Percentiles rank a stretch among this genome's conserved stretches.
These are phyloP conservation scores for Pterulicium gracile DNA, from an alignment of 1,284 basidiomycete species.

Conservation along the genomic window DNA sequence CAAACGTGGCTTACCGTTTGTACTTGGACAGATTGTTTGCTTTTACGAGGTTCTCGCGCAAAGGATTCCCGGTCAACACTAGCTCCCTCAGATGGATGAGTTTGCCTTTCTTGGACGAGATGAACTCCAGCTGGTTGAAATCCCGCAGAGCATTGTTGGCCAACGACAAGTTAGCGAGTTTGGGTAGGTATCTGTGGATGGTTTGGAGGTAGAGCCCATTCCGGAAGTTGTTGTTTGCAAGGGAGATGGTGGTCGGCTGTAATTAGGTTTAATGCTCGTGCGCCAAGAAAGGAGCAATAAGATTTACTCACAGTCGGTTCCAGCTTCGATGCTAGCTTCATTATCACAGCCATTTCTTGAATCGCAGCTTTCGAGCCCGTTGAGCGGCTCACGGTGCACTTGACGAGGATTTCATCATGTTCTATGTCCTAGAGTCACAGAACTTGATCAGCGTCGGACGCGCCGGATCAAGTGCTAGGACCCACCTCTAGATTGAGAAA, in stretches of 20 bases:
- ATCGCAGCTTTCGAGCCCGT: constrained; percentile 45
- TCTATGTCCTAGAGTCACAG: constrained; percentile 46
- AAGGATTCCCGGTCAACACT: constrained; percentile 71
- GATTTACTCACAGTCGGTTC: constrained; percentile 52
- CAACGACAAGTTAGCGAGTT: constrained; percentile 73
- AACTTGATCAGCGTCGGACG: too few relatives aligned
- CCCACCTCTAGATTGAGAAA: constrained; percentile 77
- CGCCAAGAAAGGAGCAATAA: constrained; percentile 5
- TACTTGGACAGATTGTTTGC: constrained; percentile 46
- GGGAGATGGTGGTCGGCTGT: constrained; percentile 68
- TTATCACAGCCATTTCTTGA: constrained; percentile 68
- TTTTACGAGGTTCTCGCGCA: constrained; percentile 54
- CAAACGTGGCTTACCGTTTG: constrained; percentile 44
- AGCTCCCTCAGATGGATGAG: constrained; percentile 62
- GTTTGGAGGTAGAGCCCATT: constrained; percentile 38
- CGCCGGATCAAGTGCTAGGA: constrained; percentile 6
- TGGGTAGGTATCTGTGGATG: constrained; percentile 57
- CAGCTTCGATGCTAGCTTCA: constrained; percentile 74
- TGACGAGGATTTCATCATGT: constrained; percentile 63
- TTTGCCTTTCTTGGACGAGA: constrained; percentile 50
- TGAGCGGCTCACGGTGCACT: constrained; percentile 56
- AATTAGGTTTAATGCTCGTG: constrained; percentile 8
- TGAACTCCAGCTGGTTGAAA: constrained; percentile 33
- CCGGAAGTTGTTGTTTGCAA: constrained; percentile 49
- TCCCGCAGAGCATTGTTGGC: constrained; percentile 68